These are phyloP conservation scores for Spergularia azorica DNA, from an alignment of 179 eudicot genomes.

Conservation along the genomic window DNA sequence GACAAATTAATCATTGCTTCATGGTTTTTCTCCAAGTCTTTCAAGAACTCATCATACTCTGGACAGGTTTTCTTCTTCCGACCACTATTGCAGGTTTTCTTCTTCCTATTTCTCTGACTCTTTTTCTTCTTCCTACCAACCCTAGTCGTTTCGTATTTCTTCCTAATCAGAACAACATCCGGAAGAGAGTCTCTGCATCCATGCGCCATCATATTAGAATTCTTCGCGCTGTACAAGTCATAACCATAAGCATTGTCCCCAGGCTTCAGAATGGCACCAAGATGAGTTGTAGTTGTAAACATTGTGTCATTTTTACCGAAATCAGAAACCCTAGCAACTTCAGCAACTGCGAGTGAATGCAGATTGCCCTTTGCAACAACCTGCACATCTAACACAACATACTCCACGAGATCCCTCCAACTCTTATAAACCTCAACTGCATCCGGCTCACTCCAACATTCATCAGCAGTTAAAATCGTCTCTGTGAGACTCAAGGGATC, in stretches of 20 bases:
- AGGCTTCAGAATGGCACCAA: slow-evolving; percentile 41
- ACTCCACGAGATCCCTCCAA: slow-evolving; percentile 48
- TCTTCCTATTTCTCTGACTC: too few relatives aligned
- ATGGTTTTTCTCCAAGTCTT: slow-evolving; percentile 17
- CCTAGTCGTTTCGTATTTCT: slow-evolving; percentile 27
- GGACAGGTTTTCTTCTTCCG: neutral
- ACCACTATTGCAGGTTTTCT: too few relatives aligned
- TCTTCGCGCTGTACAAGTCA: slow-evolving; percentile 35
- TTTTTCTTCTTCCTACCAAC: neutral
- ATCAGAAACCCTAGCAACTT: slow-evolving; percentile 50
- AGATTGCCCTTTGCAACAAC: slow-evolving; percentile 10
- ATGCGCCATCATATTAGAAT: slow-evolving; percentile 25
- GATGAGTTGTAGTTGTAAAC: slow-evolving; percentile 45
- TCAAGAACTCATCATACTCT: slow-evolving; percentile 14
- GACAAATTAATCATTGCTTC: slow-evolving; percentile 16
- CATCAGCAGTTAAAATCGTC: slow-evolving; percentile 34
- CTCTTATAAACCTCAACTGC: slow-evolving; percentile 39
- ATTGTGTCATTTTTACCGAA: slow-evolving; percentile 46
- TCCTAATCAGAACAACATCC: slow-evolving; percentile 42
- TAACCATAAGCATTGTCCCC: slow-evolving; percentile 56
- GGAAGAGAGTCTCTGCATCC: slow-evolving; percentile 39
- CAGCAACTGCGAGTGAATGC: slow-evolving; percentile 45
- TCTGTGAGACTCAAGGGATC: slow-evolving; percentile 43
- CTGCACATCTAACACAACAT: slow-evolving; percentile 43
- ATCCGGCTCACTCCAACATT: slow-evolving; percentile 41